phyloP scores from a whole-genome alignment of 305 asterid genomes.

The Fraxinus greggii region DNA sequence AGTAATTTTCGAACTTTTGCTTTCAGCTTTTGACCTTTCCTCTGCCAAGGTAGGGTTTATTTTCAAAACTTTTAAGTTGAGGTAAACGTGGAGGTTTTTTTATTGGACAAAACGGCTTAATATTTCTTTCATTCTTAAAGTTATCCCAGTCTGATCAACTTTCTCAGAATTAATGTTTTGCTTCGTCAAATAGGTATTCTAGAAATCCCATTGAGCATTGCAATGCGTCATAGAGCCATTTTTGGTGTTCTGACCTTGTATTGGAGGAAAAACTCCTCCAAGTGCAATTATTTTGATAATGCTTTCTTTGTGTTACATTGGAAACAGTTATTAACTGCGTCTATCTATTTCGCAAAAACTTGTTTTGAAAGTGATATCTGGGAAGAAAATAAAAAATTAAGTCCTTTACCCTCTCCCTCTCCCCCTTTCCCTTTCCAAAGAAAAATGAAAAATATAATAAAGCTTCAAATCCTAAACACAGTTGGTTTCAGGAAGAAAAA shows the following conservation, averaged over 20 bases:
- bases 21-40: constrained; percentile 4
- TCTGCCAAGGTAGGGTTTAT: neutral
- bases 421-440: neutral
- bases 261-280: neutral
- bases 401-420: neutral
- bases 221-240: neutral
- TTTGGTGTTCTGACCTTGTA: neutral
- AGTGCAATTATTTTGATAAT: constrained; percentile 4
- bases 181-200: neutral
- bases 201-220: neutral
- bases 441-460: neutral
- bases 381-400: neutral
- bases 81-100: neutral
- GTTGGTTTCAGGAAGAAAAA: neutral
- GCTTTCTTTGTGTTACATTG: neutral
- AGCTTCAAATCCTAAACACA: neutral
- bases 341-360: neutral
- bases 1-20: neutral
- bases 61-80: neutral
- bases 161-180: neutral
- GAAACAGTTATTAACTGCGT: neutral
- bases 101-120: neutral
- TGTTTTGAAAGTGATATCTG: neutral
- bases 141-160: neutral
- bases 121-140: neutral